Conservation (phyloP, 78 protist genomes). For the Creolimax fragrantissima region DNA sequence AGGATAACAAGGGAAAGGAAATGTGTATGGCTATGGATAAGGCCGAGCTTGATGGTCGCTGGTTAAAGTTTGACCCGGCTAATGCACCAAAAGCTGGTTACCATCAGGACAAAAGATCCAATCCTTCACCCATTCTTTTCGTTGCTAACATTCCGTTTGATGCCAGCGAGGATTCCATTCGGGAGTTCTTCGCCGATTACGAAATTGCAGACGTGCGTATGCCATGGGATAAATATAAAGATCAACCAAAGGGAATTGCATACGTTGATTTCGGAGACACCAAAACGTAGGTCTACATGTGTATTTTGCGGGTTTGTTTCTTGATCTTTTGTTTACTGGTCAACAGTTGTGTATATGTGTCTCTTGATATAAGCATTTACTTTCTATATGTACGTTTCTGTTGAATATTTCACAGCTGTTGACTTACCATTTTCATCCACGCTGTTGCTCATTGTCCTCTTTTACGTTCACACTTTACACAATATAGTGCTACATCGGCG, state of each 20-base stretch:
- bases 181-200: slow-evolving; percentile 18
- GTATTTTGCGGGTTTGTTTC: no score
- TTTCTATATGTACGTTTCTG: no score
- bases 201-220: not conserved
- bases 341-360: no score
- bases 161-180: not conserved
- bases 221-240: slow-evolving; percentile 10
- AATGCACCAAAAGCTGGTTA: not conserved
- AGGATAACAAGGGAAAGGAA: not conserved
- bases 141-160: slow-evolving; percentile 6
- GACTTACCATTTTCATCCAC: no score
- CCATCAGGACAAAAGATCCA: not conserved
- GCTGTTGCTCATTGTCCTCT: not conserved
- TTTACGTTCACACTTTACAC: not conserved
- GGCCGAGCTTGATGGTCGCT: not conserved
- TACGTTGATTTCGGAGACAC: slow-evolving; percentile 6
- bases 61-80: not conserved
- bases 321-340: no score
- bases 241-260: slow-evolving; percentile 9
- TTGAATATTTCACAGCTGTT: no score
- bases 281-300: not conserved
- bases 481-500: not conserved
- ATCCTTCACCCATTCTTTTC: slow-evolving; percentile 20
- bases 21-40: not conserved
- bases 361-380: no score